Evolutionary conservation across 257 asterid genomes (phyloP), one percentile per base, ranked within the genome.

Genomic region (Solanum dulcamara): DNA sequence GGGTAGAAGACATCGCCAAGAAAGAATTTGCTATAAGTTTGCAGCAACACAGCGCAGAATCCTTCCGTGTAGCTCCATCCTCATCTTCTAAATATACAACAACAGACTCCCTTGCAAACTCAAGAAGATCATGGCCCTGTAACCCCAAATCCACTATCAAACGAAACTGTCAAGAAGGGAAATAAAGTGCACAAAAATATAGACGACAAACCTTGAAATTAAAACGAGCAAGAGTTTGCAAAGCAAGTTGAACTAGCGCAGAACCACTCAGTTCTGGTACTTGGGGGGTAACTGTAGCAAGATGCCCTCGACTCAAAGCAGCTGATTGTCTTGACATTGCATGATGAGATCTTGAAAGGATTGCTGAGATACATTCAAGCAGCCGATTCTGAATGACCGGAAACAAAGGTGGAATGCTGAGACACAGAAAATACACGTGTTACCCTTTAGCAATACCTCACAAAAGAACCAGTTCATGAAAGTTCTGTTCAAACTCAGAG

Each of bases 11-110:
- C 83, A 91, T 86, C 80, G 50, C 80, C 50, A 35, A 97, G 81
- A 95, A 92, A 87, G 98, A 95, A 93, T 94, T 97, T 67, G 94
- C 93, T 89, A 95, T 93, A 82, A 97, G 88, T 85, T 92, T 94
- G 92, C 98, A 97, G 94, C 99, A 97, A 91, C 99, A 97, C 37
- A 97, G 90, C 10, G 98, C 99, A 87, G 99, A 98, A 89, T 95
- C 98, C 92, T 95, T 97, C 84, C 99, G 89, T 86, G 98, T 97
- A 64, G 91, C 94, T 87, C 99, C 98, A 86, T 95, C 98, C 74
- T 97, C 99, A 62, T 97, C 99, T 89, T 95, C 98, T 70, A 97
- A 90, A 90, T 94, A 97, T 51, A 89, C 90, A 89, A 97, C 94
- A 86, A 94, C 99, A 82, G 96, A 95, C 81, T 92, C 98, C 89